Evolutionary conservation across 1,284 basidiomycete genomes (phyloP).

Genomic region (Wallemia ichthyophaga): DNA sequence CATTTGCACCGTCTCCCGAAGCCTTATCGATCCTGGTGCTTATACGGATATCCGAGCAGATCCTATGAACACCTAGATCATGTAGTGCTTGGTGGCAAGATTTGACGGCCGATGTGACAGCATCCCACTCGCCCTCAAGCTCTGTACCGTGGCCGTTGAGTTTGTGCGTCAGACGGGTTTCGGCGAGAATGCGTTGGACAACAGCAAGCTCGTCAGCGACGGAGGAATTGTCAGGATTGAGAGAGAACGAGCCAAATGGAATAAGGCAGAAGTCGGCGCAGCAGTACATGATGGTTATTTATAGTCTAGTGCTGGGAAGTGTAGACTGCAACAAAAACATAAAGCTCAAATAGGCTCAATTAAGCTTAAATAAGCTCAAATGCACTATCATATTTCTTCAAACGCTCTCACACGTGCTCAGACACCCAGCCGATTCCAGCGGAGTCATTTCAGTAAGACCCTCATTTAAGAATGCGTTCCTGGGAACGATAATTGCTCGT

Average conservation of each 20-base stretch:
- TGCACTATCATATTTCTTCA: too few relatives aligned
- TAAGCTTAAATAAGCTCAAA: too few relatives aligned
- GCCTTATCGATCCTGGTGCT: not conserved
- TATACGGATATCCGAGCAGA: not conserved
- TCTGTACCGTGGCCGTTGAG: not conserved
- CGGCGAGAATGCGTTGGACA: not conserved
- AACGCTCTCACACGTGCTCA: too few relatives aligned
- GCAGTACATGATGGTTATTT: not conserved
- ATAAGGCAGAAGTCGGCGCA: slow-evolving; percentile 1
- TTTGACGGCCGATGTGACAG: not conserved
- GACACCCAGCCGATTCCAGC: too few relatives aligned
- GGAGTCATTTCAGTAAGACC: too few relatives aligned
- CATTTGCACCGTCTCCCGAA: not conserved
- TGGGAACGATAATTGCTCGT: too few relatives aligned
- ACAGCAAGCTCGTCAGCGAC: not conserved
- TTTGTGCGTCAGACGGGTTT: not conserved
- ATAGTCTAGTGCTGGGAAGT: too few relatives aligned
- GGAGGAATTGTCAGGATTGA: not conserved
- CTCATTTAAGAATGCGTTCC: too few relatives aligned
- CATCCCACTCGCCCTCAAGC: not conserved
- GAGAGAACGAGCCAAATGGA: not conserved
- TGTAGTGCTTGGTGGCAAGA: not conserved
- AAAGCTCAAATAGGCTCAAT: too few relatives aligned
- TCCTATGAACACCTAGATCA: not conserved
- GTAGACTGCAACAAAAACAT: too few relatives aligned